A percentile compares a stretch with the other conserved stretches of the same genome.
Conservation (phyloP, 2,329 filamentous ascomycete species). For the Diplodia corticola region DNA sequence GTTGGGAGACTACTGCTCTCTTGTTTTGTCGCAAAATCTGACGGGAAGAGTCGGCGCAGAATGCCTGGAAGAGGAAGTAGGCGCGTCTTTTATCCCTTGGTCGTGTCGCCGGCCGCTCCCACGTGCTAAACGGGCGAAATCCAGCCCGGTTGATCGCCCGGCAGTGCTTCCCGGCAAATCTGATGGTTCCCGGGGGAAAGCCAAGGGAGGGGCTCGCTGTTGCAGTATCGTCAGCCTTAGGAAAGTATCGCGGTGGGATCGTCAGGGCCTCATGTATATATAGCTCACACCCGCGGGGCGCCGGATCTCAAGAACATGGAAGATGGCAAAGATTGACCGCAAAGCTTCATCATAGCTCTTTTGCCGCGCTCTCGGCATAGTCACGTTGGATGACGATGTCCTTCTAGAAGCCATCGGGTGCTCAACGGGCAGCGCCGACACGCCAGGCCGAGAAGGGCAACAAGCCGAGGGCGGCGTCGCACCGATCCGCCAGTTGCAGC, state of each 20-base stretch:
- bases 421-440: conserved; percentile 12
- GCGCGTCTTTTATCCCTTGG: not conserved
- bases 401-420: conserved; percentile 14
- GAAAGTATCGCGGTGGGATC: not conserved
- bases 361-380: not conserved
- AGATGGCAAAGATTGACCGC: not conserved
- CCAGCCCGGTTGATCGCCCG: not conserved
- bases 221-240: not conserved
- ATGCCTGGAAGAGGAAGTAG: not conserved
- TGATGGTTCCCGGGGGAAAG: not conserved
- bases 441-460: conserved; percentile 7
- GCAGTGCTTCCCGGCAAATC: not conserved
- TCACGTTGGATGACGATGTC: too few relatives aligned
- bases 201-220: not conserved
- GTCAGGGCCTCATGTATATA: conserved; percentile 11
- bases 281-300: conserved; percentile 12
- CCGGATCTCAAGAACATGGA: not conserved
- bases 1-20: not conserved
- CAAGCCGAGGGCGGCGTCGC: not conserved
- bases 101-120: not conserved
- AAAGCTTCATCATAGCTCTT: not conserved
- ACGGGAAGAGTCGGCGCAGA: not conserved
- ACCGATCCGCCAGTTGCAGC: not conserved
- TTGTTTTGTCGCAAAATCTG: not conserved
- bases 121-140: not conserved